Evolutionary conservation across 768 basidiomycete genomes (phyloP).

Genomic region (Russula dissimulans): DNA sequence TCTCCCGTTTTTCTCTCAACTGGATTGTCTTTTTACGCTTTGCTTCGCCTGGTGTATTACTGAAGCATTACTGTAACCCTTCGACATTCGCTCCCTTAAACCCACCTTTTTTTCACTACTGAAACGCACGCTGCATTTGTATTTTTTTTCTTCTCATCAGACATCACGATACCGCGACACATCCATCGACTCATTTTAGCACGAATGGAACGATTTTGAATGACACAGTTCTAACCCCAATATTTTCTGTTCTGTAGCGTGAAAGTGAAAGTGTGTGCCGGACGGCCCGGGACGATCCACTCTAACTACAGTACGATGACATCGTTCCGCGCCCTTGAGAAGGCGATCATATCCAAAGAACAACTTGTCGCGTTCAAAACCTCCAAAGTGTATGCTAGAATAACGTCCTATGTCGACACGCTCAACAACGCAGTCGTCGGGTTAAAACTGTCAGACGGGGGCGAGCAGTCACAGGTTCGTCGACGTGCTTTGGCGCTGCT

Average conservation of each 20-base stretch:
- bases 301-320: constrained; percentile 18
- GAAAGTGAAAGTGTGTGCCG: background rate
- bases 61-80: background rate
- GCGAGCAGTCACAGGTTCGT: constrained; percentile 51
- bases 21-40: no score
- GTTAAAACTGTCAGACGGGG: constrained; percentile 62
- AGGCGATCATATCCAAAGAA: constrained; percentile 63
- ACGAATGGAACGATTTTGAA: constrained; percentile 14
- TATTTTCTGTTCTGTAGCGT: background rate
- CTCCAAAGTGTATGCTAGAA: constrained; percentile 57
- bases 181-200: background rate
- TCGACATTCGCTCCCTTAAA: constrained; percentile 8
- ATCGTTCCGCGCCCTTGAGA: constrained; percentile 46
- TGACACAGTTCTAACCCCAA: background rate
- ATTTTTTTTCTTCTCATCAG: background rate
- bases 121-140: constrained; percentile 1
- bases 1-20: background rate
- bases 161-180: constrained; percentile 2
- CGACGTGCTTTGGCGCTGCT: background rate
- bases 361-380: constrained; percentile 79
- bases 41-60: constrained; percentile 7
- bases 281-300: no score
- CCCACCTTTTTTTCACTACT: background rate
- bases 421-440: constrained; percentile 72
- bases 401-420: constrained; percentile 61